Base-by-base conservation (phyloP, 495 filamentous ascomycete species). In the Talaromyces proteolyticus region DNA sequence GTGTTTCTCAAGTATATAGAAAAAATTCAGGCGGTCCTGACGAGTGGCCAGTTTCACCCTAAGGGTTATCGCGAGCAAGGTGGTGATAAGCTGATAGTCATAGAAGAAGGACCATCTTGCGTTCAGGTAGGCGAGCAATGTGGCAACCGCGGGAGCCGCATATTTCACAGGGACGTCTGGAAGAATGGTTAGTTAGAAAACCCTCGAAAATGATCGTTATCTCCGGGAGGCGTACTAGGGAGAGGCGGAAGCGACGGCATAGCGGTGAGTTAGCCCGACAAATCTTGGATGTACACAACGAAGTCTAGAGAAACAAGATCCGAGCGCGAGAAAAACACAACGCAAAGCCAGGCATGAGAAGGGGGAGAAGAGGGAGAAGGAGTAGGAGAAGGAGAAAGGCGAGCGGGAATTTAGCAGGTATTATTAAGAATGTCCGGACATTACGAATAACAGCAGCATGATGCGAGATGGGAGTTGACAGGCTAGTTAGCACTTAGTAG, bases 121-220 rank as follows among this genome's bases (percentile, higher is more conserved):
- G 60, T 95, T 91, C 45, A 94, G 66, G 62, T 96, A 98, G 21
- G 89, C 87, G 23, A 86, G 75, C 0, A 75, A 74, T 5, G 86
- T 84, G 16, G 80, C 79, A 23, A 81, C 76, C 19, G 82, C 86
- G 18, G 90, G 85, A 22, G 78, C 64, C 11, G 80, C 73, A 40
- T 91, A 48, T 17, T 78, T 57, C 24, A 72, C 51, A 29, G 75
- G 69, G 34, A 76, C 44, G 39, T 66, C 69, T 72, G 44, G 29
- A 14, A 17, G n/a, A 36, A 7, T 7, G 29, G 6, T 36, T 6
- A 7, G 14, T 36, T 36, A 6, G 6, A 17, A 42, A 42, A 6
- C 8, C 14, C 40, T 16, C n/a, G 6, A 16, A 42, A 17, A 42
- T 6, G 7, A n/a, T 42, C 19, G 40, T n/a, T n/a, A n/a, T n/a